Evolutionary conservation across 139 green algal genomes (phyloP).

Genomic region (Nannochloris sp.): DNA sequence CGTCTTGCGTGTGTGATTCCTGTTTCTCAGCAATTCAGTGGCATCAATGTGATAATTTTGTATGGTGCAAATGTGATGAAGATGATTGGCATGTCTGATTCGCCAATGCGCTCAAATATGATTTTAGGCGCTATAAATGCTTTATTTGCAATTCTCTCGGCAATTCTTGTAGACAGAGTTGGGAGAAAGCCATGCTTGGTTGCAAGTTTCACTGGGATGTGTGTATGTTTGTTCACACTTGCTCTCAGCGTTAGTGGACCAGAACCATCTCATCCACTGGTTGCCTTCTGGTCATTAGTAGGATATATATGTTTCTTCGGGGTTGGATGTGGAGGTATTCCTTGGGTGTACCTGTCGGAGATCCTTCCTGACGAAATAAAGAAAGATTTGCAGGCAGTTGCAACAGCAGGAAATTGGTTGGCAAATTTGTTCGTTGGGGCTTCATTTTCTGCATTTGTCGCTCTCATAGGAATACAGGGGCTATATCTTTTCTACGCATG

Average conservation of each 20-base stretch:
- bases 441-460: slow-evolving; percentile 40
- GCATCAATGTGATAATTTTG: slow-evolving; percentile 94
- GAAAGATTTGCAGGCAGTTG: slow-evolving; percentile 34
- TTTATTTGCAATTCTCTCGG: slow-evolving; percentile 67
- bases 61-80: slow-evolving; percentile 85
- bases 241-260: no score
- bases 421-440: slow-evolving; percentile 38
- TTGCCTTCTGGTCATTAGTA: slow-evolving; percentile 35
- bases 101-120: slow-evolving; percentile 64
- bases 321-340: slow-evolving; percentile 62
- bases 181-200: slow-evolving; percentile 79
- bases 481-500: slow-evolving; percentile 44
- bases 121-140: slow-evolving; percentile 81
- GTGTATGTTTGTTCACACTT: slow-evolving; percentile 37
- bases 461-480: slow-evolving; percentile 26
- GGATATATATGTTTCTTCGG: slow-evolving; percentile 58
- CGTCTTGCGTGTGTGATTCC: slow-evolving; percentile 50
- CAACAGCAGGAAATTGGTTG: slow-evolving; percentile 44
- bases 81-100: slow-evolving; percentile 70
- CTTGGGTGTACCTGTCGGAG: slow-evolving; percentile 66
- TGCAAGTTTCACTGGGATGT: slow-evolving; percentile 67
- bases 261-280: no score
- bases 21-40: slow-evolving; percentile 87
- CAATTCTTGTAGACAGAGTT: slow-evolving; percentile 62
- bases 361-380: slow-evolving; percentile 63